Percentiles rank a stretch among this genome's conserved stretches.
These are phyloP conservation scores for Prunus mongolica DNA, from an alignment of 306 rosid species.

Conservation along the genomic window DNA sequence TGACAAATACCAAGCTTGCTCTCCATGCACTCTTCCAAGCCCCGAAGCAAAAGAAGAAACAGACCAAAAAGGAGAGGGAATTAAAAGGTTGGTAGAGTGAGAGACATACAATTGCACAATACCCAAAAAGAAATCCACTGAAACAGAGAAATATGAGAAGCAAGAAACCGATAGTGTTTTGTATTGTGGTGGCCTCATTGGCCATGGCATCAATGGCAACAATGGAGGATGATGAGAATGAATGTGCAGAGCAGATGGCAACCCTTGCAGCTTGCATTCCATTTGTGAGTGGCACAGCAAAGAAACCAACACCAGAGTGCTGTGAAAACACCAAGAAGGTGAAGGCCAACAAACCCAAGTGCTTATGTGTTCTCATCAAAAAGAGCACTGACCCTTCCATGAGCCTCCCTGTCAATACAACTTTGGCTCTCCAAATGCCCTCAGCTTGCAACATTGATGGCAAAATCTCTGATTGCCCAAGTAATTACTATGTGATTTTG, in stretches of 20 bases:
- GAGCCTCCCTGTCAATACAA: conserved; percentile 27
- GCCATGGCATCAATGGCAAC: conserved; percentile 11
- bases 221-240: conserved; percentile 17
- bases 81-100: no score
- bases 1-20: conserved; percentile 4
- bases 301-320: conserved; percentile 20
- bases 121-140: not conserved
- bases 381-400: conserved; percentile 24
- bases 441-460: conserved; percentile 25
- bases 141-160: conserved; percentile 5
- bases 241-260: conserved; percentile 18
- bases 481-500: not conserved
- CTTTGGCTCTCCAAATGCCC: conserved; percentile 27
- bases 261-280: conserved; percentile 21
- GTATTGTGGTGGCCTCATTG: conserved; percentile 11
- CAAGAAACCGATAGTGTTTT: not conserved
- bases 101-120: not conserved
- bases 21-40: not conserved
- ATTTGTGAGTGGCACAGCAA: conserved; percentile 19
- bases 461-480: conserved; percentile 25
- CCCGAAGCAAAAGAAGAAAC: not conserved
- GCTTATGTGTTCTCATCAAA: conserved; percentile 29
- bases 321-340: conserved; percentile 20
- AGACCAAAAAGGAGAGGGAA: not conserved
- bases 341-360: conserved; percentile 21